phyloP scores from a whole-genome alignment of 1,139 yeast genomes.

The Yamadazyma triangularis region DNA sequence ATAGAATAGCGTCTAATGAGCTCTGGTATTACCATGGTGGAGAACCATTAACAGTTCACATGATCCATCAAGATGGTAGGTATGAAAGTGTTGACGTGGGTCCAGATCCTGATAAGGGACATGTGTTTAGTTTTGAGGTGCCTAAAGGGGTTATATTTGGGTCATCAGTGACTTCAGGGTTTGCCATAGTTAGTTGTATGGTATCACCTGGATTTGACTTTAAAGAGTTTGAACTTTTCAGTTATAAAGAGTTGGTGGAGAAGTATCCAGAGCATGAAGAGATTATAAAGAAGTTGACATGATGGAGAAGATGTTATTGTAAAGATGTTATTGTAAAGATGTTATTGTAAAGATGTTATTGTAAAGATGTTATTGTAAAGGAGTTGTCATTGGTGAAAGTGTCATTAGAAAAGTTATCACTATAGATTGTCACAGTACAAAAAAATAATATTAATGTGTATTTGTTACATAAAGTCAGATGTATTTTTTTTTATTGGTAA shows the following conservation, averaged over 20 bases:
- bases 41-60: conserved; percentile 15
- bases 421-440: too few relatives aligned
- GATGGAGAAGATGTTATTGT: too few relatives aligned
- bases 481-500: too few relatives aligned
- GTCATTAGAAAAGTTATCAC: too few relatives aligned
- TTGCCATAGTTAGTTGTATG: conserved; percentile 16
- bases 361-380: too few relatives aligned
- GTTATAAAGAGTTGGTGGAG: conserved; percentile 9
- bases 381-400: too few relatives aligned
- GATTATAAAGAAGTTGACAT: conserved; percentile 14
- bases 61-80: conserved; percentile 13
- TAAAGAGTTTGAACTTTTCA: conserved; percentile 15
- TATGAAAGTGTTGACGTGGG: conserved; percentile 13
- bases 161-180: conserved; percentile 14
- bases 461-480: too few relatives aligned
- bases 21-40: conserved; percentile 19
- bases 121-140: conserved; percentile 14
- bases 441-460: too few relatives aligned
- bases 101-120: conserved; percentile 11
- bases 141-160: conserved; percentile 17
- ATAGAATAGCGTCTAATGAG: conserved; percentile 15
- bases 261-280: conserved; percentile 15
- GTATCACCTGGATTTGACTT: conserved; percentile 17
- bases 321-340: too few relatives aligned
- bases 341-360: too few relatives aligned